Evolutionary conservation across 495 filamentous ascomycete genomes (phyloP).

Genomic region (Aspergillus haitiensis): DNA sequence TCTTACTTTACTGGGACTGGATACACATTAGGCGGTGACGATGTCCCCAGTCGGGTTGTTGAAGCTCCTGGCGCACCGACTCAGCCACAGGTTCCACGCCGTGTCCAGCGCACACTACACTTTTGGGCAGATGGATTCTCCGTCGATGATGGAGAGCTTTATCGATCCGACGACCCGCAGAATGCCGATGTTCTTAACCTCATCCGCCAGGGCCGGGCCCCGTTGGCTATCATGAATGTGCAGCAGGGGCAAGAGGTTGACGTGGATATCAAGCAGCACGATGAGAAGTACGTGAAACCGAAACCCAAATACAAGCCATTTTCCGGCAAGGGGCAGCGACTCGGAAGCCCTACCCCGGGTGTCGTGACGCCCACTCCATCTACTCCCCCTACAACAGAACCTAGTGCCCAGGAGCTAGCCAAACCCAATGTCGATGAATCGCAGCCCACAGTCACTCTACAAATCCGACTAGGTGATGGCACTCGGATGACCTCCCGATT

Average conservation of each 20-base stretch:
- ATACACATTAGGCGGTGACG: conserved; percentile 87
- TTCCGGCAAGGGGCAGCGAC: conserved; percentile 72
- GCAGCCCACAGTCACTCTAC: conserved; percentile 73
- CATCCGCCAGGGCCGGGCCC: conserved; percentile 85
- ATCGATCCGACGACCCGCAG: conserved; percentile 81
- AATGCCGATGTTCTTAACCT: conserved; percentile 78
- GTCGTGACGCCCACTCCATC: conserved; percentile 38
- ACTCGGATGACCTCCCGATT: conserved; percentile 83
- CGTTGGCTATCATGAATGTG: conserved; percentile 86
- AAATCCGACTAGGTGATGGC: conserved; percentile 89
- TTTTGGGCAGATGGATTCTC: conserved; percentile 95
- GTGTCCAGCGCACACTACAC: conserved; percentile 72
- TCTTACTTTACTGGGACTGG: conserved; percentile 77
- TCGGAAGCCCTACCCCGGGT: conserved; percentile 90
- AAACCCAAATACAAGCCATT: conserved; percentile 91
- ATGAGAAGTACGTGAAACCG: conserved; percentile 76
- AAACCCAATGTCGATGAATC: conserved; percentile 67
- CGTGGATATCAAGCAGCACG: conserved; percentile 83
- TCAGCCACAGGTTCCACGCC: conserved; percentile 41
- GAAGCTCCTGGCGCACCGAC: conserved; percentile 57
- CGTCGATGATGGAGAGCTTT: conserved; percentile 90
- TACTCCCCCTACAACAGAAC: conserved; percentile 34
- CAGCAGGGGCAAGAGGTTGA: conserved; percentile 82
- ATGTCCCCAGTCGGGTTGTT: conserved; percentile 71
- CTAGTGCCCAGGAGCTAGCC: conserved; percentile 33